Base-by-base conservation (phyloP, 2,329 filamentous ascomycete genomes). In the Clarireedia paspali region DNA sequence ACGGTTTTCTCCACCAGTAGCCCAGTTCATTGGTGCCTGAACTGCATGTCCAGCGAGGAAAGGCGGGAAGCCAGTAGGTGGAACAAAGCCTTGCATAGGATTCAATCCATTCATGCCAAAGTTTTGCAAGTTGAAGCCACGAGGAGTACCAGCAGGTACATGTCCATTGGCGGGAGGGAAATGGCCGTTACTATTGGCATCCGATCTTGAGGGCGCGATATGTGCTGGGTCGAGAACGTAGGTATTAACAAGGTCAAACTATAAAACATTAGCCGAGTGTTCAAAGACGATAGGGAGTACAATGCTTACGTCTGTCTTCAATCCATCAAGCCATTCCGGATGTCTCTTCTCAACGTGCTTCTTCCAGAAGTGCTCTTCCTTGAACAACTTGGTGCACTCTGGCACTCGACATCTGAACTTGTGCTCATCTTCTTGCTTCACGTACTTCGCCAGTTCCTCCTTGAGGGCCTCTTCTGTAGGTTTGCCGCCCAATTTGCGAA, bases 281-380 rank as follows among this genome's bases (percentile, higher is more conserved):
- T 42, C 39, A 42, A n/a, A 5, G 15, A 42, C 17, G 6, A n/a
- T 15, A 42, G 15, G 39, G 39, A 42, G 7, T 20, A 7, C 15
- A 46, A 54, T 38, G 77, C 84, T 77, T 77, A 95, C 91, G 75
- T 96, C 92, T 68, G 87, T 84, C 70, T 86, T 87, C 62, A 96
- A 75, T 53, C 76, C 81, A 36, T 91, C 86, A 46, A 88, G 80
- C 88, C 91, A 99, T 53, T 97, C 92, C 0, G 81, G 71, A 70
- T 99, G 94, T 57, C 95, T 85, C 75, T 99, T 99, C 73, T 97
- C 92, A 15, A 97, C 86, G 67, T 99, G 94, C 77, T 99, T 99
- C 67, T 85, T 86, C 92, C 95, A 99, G 70, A 99, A 99, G 65
- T 92, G 84, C 45, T 95, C 88, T 57, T 94, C 94, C 72, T 97